Evolutionary conservation across 2,329 filamentous ascomycete genomes (phyloP), one percentile per base, ranked within the genome.

Genomic region (Neofusicoccum parvum): DNA sequence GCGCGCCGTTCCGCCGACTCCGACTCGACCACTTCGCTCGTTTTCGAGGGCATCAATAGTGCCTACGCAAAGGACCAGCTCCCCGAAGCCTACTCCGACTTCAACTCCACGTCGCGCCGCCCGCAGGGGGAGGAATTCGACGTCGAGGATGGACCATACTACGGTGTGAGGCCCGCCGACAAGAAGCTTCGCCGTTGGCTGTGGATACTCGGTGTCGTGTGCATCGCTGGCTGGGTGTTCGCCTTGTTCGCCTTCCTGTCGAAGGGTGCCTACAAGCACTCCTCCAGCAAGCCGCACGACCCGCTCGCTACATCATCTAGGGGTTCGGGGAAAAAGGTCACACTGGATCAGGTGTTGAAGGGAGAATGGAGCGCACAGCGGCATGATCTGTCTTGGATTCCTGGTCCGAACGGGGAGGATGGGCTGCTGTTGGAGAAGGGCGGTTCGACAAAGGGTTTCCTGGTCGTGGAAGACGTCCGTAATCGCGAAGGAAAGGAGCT

Each of bases 391-490:
- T 86, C 86, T 69, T 96, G 92, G 92, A 90, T 95, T 58, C 84
- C 86, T 36, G 90, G 91, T 0, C 86, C 90, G 0, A 82, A 88
- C 53, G 90, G 89, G 14, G 88, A 92, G 74, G 95, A 99, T 74
- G 95, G 95, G 1, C 77, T 98, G 66, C 78, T 99, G 69, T 85
- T 99, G 20, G 91, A 97, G 77, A 84, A 86, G 72, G 88, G 84
- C 59, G 86, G 83, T 0, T 72, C 71, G n/a, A 73, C 76, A 0
- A 73, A 76, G 0, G 87, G 84, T 5, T 98, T 90, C 72, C 80
- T 99, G 63, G 87, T 95, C 1, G 92, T 97, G 0, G 91, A 97
- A 75, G 92, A 98, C 76, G 90, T 99, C 62, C 87, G 89, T 65
- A 84, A 83, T 58, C 80, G 84, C 65, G 75, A 71, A 32, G 72